Percentiles rank a stretch among this genome's conserved stretches.
These are phyloP conservation scores for Tylopilus felleus DNA, from an alignment of 768 basidiomycete species.

Conservation along the genomic window DNA sequence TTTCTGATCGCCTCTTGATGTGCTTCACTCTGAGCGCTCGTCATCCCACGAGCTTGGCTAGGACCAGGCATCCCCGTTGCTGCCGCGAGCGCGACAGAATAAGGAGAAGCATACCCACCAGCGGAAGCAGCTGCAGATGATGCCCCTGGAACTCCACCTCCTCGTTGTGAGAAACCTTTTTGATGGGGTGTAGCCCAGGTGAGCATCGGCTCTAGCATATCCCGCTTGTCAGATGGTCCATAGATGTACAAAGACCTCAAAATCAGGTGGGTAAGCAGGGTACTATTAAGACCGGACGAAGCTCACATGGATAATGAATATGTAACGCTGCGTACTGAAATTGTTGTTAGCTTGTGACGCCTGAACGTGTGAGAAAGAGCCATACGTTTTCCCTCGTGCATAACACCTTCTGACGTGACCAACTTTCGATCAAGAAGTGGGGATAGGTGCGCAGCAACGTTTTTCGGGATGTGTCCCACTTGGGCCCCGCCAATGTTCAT, in stretches of 20 bases:
- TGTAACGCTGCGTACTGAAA: slow-evolving; percentile 39
- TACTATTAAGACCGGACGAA: background rate
- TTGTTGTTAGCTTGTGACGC: background rate
- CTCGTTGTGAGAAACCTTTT: slow-evolving; percentile 45
- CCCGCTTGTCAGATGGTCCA: slow-evolving; percentile 58
- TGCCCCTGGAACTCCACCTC: slow-evolving; percentile 12
- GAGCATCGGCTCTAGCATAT: slow-evolving; percentile 59
- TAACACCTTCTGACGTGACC: slow-evolving; percentile 69
- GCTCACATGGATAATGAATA: slow-evolving; percentile 66
- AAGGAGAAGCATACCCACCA: slow-evolving; percentile 15
- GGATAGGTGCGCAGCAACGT: slow-evolving; percentile 56
- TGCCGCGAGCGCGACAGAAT: slow-evolving; percentile 17
- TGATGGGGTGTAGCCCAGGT: slow-evolving; percentile 74
- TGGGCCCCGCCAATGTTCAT: slow-evolving; percentile 69
- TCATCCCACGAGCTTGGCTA: slow-evolving; percentile 14
- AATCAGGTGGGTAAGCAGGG: background rate
- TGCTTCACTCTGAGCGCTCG: slow-evolving; percentile 27
- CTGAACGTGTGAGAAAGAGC: background rate
- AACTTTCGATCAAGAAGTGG: slow-evolving; percentile 63
- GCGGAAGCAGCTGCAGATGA: slow-evolving; percentile 19
- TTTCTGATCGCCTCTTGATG: slow-evolving; percentile 33
- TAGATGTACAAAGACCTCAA: slow-evolving; percentile 68
- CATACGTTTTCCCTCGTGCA: slow-evolving; percentile 65
- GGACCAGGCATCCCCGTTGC: slow-evolving; percentile 17
- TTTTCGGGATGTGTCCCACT: slow-evolving; percentile 77